These are phyloP conservation scores for Solanum sejunctum DNA, from an alignment of 257 asterid species.

Conservation along the genomic window DNA sequence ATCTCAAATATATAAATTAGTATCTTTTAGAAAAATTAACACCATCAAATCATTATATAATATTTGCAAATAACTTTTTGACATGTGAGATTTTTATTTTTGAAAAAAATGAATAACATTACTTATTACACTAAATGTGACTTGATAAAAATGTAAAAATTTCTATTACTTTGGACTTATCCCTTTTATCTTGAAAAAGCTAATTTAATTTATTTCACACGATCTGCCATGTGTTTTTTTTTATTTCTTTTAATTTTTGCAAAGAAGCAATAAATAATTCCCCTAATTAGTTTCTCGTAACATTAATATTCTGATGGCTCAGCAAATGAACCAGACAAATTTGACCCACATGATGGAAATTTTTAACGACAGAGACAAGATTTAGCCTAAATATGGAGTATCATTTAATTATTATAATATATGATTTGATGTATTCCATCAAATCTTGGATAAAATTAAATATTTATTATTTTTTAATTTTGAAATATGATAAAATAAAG, in stretches of 20 bases:
- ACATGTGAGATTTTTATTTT: neutral
- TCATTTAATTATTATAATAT: neutral
- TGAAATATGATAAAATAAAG: no score
- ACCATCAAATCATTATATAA: neutral
- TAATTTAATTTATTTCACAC: neutral
- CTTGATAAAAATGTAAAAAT: neutral
- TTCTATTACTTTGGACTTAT: neutral
- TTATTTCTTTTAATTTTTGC: neutral
- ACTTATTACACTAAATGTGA: neutral
- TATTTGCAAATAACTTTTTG: neutral
- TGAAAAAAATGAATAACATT: neutral
- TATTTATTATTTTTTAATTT: no score
- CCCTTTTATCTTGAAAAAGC: neutral
- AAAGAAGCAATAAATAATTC: neutral
- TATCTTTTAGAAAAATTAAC: neutral
- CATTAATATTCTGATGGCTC: no score
- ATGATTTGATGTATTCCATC: neutral
- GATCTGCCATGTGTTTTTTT: neutral
- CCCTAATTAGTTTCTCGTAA: neutral
- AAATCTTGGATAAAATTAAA: no score
- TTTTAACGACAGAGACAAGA: neutral
- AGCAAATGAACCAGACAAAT: neutral
- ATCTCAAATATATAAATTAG: no score
- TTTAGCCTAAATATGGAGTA: neutral
- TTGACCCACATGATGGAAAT: neutral